Percentiles rank a stretch among this genome's conserved stretches.
phyloP scores from a whole-genome alignment of 73 alveolate genomes.

The Tetrahymena borealis region DNA sequence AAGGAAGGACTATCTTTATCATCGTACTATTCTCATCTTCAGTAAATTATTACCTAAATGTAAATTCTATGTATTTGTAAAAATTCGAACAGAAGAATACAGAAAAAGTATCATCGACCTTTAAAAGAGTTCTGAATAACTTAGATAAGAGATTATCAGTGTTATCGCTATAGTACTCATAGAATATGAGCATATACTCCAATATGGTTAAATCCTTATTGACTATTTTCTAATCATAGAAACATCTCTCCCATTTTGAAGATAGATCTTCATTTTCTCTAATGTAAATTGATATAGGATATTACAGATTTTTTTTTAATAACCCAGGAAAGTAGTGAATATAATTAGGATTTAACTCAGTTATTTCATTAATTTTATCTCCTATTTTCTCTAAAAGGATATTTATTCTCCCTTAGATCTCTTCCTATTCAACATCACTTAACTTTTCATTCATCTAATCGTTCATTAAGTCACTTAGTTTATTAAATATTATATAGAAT shows the following conservation, averaged over 20 bases:
- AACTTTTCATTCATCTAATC: not conserved
- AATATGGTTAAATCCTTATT: not conserved
- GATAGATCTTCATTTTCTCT: not conserved
- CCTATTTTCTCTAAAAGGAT: not conserved
- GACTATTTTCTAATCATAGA: not conserved
- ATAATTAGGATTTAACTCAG: not conserved
- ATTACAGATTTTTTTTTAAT: not conserved
- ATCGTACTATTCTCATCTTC: not conserved
- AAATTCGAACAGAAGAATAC: not conserved
- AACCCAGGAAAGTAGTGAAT: not conserved
- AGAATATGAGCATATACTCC: not conserved
- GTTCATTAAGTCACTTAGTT: not conserved
- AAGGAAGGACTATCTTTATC: not conserved
- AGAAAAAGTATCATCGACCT: not conserved
- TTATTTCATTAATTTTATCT: not conserved
- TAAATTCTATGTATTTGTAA: not conserved
- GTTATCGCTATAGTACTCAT: not conserved
- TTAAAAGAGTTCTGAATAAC: not conserved
- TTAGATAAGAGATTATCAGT: not conserved
- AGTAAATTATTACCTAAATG: not conserved
- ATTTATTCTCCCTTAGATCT: not conserved
- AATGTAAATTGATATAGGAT: not conserved
- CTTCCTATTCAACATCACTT: not conserved
- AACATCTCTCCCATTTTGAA: not conserved
- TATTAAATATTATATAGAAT: not conserved